These are phyloP conservation scores for Populus simonii DNA, from an alignment of 345 rosid genomes.

Conservation along the genomic window DNA sequence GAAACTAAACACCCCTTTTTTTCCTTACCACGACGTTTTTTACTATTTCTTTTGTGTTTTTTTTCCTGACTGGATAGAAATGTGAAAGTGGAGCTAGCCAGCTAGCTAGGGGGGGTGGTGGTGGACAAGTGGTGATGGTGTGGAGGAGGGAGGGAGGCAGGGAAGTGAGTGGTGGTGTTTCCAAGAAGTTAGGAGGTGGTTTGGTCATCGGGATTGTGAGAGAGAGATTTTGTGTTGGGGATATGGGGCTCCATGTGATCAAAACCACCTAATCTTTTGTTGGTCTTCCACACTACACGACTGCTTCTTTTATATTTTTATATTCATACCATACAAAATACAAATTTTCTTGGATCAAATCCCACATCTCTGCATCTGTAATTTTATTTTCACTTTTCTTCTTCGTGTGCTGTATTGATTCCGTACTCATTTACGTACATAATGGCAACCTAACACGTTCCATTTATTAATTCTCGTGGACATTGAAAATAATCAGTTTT, in stretches of 20 bases:
- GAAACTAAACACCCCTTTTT: no score
- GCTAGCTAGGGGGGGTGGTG: not conserved
- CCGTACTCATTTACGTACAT: not conserved
- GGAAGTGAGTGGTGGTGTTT: slow-evolving; percentile 17
- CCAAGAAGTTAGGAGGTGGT: slow-evolving; percentile 24
- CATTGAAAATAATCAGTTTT: no score
- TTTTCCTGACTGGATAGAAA: no score
- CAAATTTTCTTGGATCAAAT: not conserved
- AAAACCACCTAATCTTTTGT: slow-evolving; percentile 26
- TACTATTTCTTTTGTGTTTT: no score
- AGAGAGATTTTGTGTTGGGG: slow-evolving; percentile 26
- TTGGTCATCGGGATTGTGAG: slow-evolving; percentile 7
- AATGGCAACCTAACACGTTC: not conserved
- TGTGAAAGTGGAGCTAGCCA: not conserved
- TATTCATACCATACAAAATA: not conserved
- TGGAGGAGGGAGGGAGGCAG: not conserved
- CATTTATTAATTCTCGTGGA: not conserved
- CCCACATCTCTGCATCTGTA: not conserved
- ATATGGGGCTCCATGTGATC: slow-evolving; percentile 28
- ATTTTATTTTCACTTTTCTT: not conserved
- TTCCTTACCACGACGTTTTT: not conserved
- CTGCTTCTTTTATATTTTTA: not conserved
- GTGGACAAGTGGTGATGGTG: not conserved
- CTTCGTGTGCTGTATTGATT: not conserved
- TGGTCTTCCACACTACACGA: slow-evolving; percentile 7